phyloP scores from a whole-genome alignment of 345 rosid species.

The Brassica nigra region DNA sequence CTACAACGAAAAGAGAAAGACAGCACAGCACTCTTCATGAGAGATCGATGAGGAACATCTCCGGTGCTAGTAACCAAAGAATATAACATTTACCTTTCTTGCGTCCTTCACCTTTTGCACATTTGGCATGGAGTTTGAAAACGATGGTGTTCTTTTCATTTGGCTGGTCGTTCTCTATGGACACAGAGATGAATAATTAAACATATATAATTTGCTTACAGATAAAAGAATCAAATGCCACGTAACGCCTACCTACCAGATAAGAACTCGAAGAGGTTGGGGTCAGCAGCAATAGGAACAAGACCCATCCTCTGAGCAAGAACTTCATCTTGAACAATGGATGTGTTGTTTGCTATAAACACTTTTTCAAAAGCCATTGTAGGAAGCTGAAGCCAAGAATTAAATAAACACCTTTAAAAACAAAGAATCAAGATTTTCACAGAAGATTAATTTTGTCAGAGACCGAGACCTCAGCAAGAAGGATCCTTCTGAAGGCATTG shows the following conservation, averaged over 20 bases:
- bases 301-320: conserved; percentile 96
- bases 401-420: background rate
- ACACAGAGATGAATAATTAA: conserved; percentile 8
- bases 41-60: background rate
- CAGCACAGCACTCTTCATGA: background rate
- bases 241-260: conserved; percentile 52
- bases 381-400: conserved; percentile 60
- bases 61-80: background rate
- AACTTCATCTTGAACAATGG: conserved; percentile 85
- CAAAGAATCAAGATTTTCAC: background rate
- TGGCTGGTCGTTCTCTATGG: conserved; percentile 68
- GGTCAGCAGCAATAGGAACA: conserved; percentile 80
- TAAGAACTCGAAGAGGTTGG: conserved; percentile 79
- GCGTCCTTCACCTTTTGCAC: conserved; percentile 44
- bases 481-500: conserved; percentile 89
- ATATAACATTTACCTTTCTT: conserved; percentile 42
- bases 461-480: conserved; percentile 76
- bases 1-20: conserved; percentile 43
- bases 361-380: conserved; percentile 97
- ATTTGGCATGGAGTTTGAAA: conserved; percentile 79
- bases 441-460: background rate
- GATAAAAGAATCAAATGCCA: conserved; percentile 2
- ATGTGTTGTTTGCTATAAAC: conserved; percentile 83
- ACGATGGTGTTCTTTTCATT: conserved; percentile 94
- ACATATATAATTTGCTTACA: background rate